Evolutionary conservation across 495 filamentous ascomycete genomes (phyloP).

Genomic region (Poronia punctata): DNA sequence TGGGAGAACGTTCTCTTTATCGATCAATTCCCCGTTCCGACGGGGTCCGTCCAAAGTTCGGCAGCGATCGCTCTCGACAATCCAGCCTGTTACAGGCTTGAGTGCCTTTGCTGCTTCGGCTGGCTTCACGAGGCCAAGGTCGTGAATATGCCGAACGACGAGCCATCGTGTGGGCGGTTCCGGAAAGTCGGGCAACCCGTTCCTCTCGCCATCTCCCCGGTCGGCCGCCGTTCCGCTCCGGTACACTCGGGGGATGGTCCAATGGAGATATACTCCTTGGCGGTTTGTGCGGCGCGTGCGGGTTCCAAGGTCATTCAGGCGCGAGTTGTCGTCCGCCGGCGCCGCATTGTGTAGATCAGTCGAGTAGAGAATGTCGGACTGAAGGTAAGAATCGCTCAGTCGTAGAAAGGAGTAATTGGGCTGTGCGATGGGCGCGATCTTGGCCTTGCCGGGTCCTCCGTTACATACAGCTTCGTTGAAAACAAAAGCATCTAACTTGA

Average conservation of each 20-base stretch:
- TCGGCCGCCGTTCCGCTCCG: slow-evolving; percentile 20
- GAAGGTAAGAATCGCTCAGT: too few species aligned
- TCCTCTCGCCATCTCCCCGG: neutral
- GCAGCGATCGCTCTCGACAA: neutral
- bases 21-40: too few species aligned
- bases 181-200: neutral
- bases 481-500: too few species aligned
- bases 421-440: too few species aligned
- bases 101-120: too few species aligned
- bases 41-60: neutral
- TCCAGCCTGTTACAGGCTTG: neutral
- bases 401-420: too few species aligned
- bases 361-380: too few species aligned
- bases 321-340: slow-evolving; percentile 2
- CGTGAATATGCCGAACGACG: neutral
- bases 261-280: slow-evolving; percentile 44
- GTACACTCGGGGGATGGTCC: slow-evolving; percentile 39
- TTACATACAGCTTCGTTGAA: too few species aligned
- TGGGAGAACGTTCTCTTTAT: too few species aligned
- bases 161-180: neutral
- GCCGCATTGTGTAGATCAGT: neutral
- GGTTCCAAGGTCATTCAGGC: slow-evolving; percentile 33
- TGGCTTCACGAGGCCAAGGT: too few species aligned
- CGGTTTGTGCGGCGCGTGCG: slow-evolving; percentile 14
- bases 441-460: too few species aligned